These are phyloP conservation scores for Penicillium cinerascens DNA, from an alignment of 495 filamentous ascomycete genomes.

Conservation along the genomic window DNA sequence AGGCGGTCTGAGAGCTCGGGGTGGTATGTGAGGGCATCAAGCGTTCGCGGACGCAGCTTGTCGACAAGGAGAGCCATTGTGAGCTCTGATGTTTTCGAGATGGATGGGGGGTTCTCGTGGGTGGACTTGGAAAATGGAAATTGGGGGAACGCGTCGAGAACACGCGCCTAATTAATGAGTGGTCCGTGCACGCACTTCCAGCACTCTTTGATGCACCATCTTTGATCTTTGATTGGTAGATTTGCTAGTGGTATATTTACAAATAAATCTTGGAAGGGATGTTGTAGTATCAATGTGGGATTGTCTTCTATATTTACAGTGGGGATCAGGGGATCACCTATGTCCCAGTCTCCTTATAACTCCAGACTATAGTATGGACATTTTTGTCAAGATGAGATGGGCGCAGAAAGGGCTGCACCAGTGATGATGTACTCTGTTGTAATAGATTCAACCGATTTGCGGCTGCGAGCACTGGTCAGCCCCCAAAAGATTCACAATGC, in stretches of 20 bases:
- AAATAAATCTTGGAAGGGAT: neutral
- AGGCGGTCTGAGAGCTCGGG: constrained; percentile 82
- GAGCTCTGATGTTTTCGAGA: neutral
- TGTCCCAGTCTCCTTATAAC: neutral
- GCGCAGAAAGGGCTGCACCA: neutral
- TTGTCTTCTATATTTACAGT: constrained; percentile 6
- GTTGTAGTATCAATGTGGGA: neutral
- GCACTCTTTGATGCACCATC: neutral
- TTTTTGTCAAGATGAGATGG: constrained; percentile 19
- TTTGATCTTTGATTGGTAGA: no score
- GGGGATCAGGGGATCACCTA: neutral
- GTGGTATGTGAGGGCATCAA: constrained; percentile 87
- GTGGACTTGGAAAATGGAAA: constrained; percentile 15
- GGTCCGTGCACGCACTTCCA: constrained; percentile 31
- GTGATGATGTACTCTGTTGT: neutral
- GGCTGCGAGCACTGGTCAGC: no score
- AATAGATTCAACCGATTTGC: neutral
- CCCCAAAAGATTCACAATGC: neutral
- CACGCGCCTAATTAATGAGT: constrained; percentile 41
- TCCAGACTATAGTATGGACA: constrained; percentile 23
- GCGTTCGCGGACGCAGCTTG: constrained; percentile 84
- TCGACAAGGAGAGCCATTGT: constrained; percentile 83
- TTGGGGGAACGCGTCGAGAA: constrained; percentile 36
- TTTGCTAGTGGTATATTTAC: neutral
- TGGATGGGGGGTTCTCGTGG: neutral